Base-by-base conservation (phyloP, 1,284 basidiomycete species). In the Neonothopanus nambi region DNA sequence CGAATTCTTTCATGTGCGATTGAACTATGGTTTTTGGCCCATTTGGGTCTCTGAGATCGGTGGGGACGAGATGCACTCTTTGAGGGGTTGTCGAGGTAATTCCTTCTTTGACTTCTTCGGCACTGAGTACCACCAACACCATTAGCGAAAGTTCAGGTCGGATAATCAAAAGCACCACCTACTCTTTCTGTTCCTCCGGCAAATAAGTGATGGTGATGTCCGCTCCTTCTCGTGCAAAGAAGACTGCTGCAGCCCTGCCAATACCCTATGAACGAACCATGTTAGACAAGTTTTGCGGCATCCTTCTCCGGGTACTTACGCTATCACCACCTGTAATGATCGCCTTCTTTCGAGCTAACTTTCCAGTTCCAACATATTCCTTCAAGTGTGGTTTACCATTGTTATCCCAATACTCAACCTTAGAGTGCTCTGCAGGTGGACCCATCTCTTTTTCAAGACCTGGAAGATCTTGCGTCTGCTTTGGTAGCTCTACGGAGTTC, bases 251-350 rank as follows among this genome's bases (percentile, higher is more conserved):
- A 3, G 54, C 57, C 4, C 56, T 42, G 11, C 56, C 49, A 5
- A 55, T 81, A 17, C 79, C 79, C 30, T 33, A 13, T 28, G 30
- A 33, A 13, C 13, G 4, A 3, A 33, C 3, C 30, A 9, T 9
- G 13, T 33, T 33, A 11, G 28, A 20, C 1, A 49, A 39, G n/a
- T n/a, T 9, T 33, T 33, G 30, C 13, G 13, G 8, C 8, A 3
- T 13, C 30, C 3, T 8, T 9, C 30, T 33, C 30, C 9, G 30
- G 9, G 30, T 5, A 33, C 44, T 4, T 30, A 52, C 51, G 24
- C 74, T 79, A 62, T 82, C 78, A 26, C 74, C 78, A 33, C 77
- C 74, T 5, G 76, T 86, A 56, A 89, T 70, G 47, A 88, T 69
- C 3, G 80, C 81, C 12, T 75, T 78, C 70, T 86, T 87, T 35